Evolutionary conservation across 306 rosid species (phyloP), one percentile per base, ranked within the genome.

Genomic region (Lupinus albus): DNA sequence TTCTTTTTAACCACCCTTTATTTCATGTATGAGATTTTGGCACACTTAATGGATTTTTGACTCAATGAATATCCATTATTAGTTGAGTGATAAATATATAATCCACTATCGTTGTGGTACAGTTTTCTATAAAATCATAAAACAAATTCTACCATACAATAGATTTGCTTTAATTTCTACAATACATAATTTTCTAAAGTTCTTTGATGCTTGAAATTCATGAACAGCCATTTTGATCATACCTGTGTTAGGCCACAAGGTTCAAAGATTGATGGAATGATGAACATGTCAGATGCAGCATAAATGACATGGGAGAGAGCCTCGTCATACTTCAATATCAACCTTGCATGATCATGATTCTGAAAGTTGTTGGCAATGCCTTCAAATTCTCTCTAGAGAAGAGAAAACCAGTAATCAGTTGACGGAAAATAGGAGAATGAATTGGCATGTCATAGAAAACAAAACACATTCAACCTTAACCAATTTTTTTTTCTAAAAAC

Each of bases 171-270:
- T 25, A 25, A 25, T 25, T 25, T 25, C 30, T 25, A 25, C 4
- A 25, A 2, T 25, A 25, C 2, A 4, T 25, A 25, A 25, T 25
- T 2, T 25, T 25, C 30, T 25, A 45, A 28, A 11, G 48, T 21
- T 41, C 18, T 32, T 51, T 55, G 15, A 72, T 32, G 36, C 39
- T 52, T 41, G 65, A 64, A 72, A 61, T 45, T 49, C 70, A 61
- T 61, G 67, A 52, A 41, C 15, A 70, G 38, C 42, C 20, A 15
- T 25, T 56, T 68, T 57, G 64, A 61, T 54, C 41, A 66, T 82
- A 93, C 99, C 96, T 93, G 99, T 57, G 99, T 93, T 66, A 93
- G 86, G 67, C 99, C 99, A 72, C 99, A 93, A 28, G 99, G 99
- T 82, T 93, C 99, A 67, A 93, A 93, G 83, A 93, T 86, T 0